These are phyloP conservation scores for Balamuthia mandrillaris DNA, from an alignment of 208 protist species.

Conservation along the genomic window DNA sequence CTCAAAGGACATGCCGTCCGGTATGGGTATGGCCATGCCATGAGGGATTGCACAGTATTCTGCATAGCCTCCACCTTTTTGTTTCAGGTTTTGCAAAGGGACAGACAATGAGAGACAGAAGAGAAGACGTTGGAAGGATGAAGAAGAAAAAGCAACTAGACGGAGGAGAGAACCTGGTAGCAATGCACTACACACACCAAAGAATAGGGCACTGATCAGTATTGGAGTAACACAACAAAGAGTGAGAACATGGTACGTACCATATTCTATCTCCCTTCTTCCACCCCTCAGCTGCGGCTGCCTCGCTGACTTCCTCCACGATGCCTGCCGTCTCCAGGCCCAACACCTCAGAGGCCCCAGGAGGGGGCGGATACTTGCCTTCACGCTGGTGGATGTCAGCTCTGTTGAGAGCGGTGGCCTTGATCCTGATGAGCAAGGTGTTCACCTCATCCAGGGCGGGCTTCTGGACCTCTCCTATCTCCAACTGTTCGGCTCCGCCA, in stretches of 20 bases:
- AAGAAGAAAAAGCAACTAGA: no score
- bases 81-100: background rate
- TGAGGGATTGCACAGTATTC: constrained; percentile 81
- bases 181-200: background rate
- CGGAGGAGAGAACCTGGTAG: no score
- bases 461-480: no score
- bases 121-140: no score
- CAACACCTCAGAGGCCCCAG: constrained; percentile 75
- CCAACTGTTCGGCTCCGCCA: no score
- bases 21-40: constrained; percentile 38
- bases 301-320: constrained; percentile 68
- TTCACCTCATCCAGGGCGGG: no score
- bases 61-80: constrained; percentile 84
- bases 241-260: background rate
- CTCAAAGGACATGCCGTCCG: constrained; percentile 77
- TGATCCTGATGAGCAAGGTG: constrained; percentile 80
- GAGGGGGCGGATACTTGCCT: constrained; percentile 83
- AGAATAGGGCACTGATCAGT: background rate
- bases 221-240: background rate
- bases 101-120: background rate
- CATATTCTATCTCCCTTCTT: background rate
- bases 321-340: constrained; percentile 84
- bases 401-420: constrained; percentile 82
- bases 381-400: constrained; percentile 69
- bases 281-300: constrained; percentile 57